Percentiles rank a stretch among this genome's conserved stretches.
Conservation (phyloP, 768 basidiomycete species). For the Chiua virens region DNA sequence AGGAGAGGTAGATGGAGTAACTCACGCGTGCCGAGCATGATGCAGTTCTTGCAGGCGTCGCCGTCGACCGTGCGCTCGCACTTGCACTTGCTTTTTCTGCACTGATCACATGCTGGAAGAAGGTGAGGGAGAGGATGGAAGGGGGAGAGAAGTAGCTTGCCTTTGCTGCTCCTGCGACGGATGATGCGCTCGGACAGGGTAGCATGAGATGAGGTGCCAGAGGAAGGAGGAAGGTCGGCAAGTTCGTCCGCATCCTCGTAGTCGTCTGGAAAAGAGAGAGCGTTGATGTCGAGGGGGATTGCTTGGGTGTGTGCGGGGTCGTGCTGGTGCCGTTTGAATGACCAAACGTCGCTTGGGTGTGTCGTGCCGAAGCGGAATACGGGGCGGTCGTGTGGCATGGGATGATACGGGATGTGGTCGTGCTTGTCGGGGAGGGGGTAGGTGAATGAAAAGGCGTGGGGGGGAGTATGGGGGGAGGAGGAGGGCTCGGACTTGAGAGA, state of each 20-base stretch:
- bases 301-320: conserved; percentile 6
- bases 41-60: conserved; percentile 75
- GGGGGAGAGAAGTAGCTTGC: conserved; percentile 31
- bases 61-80: conserved; percentile 66
- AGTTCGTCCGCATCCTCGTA: conserved; percentile 63
- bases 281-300: conserved; percentile 24
- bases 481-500: conserved; percentile 32
- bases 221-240: conserved; percentile 40
- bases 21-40: conserved; percentile 70
- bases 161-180: conserved; percentile 76
- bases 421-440: conserved; percentile 10
- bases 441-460: conserved; percentile 23
- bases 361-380: conserved; percentile 31
- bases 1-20: conserved; percentile 4
- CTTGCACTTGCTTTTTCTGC: conserved; percentile 88
- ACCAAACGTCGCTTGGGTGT: conserved; percentile 24
- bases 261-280: conserved; percentile 56
- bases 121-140: background rate
- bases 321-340: conserved; percentile 15
- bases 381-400: background rate
- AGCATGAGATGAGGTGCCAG: conserved; percentile 21
- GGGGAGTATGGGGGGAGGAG: conserved; percentile 20
- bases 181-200: conserved; percentile 48
- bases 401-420: background rate
- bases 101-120: conserved; percentile 76